Percentiles rank a stretch among this genome's conserved stretches.
These are phyloP conservation scores for Prinsepia uniflora DNA, from an alignment of 306 rosid species.

Conservation along the genomic window DNA sequence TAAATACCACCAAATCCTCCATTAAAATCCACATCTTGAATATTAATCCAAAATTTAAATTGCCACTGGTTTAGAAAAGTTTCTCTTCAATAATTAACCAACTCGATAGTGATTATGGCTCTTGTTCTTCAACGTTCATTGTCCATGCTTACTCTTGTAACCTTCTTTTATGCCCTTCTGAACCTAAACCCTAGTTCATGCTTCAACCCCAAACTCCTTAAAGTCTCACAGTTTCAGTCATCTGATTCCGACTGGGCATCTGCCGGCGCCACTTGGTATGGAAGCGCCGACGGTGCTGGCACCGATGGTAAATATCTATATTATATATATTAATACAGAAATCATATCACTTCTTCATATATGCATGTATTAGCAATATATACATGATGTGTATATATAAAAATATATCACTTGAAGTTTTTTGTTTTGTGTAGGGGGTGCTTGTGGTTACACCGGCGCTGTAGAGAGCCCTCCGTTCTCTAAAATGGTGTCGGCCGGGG, in stretches of 20 bases:
- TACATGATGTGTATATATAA: not conserved
- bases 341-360: not conserved
- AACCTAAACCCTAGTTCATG: conserved; percentile 36
- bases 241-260: conserved; percentile 38
- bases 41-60: not conserved
- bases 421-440: conserved; percentile 46
- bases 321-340: no score
- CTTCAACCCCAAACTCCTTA: conserved; percentile 36
- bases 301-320: conserved; percentile 40
- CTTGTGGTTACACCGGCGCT: conserved; percentile 62
- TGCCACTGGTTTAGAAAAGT: not conserved
- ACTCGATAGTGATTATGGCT: conserved; percentile 9
- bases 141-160: conserved; percentile 11
- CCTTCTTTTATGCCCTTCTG: conserved; percentile 1
- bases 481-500: conserved; percentile 55
- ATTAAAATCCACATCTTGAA: not conserved
- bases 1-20: conserved; percentile 20
- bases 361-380: not conserved
- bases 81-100: not conserved
- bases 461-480: conserved; percentile 66
- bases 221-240: conserved; percentile 26
- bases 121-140: not conserved
- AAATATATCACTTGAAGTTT: not conserved
- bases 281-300: conserved; percentile 52
- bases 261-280: conserved; percentile 64